Base-by-base conservation (phyloP, 495 filamentous ascomycete genomes). In the Xylaria acuta region DNA sequence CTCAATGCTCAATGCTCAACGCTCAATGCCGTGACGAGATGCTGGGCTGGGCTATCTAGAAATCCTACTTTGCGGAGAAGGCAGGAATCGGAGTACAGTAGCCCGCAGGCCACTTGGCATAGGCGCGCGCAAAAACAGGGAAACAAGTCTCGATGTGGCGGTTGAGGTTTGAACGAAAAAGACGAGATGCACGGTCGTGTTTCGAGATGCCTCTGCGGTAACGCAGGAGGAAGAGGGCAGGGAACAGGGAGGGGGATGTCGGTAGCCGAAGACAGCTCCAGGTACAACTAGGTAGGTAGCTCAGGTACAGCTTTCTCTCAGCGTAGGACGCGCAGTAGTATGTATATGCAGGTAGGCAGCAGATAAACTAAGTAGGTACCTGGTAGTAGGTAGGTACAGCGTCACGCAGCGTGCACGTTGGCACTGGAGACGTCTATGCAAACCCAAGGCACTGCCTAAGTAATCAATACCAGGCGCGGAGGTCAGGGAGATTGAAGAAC, bases 101-200 rank as follows among this genome's bases (percentile, higher is more conserved):
- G 41, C 45, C 43, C 9, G 32, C 45, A 38, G 45, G 8, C 64
- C 18, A 30, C 64, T 36, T 67, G 34, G 65, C 16, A 67, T 67
- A 67, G 47, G 49, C 65, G 65, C 65, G 65, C 65, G 65, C 65
- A 67, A 67, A 36, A 45, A 32, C 32, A 40, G 43, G 34, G 30
- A 53, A 30, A 30, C 56, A 18, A 53, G 20, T 25, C 11, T 71
- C 69, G 69, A 64, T 71, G 1, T 3, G 59, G 59, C 69, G 45
- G 53, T 22, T 49, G 38, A 14, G 32, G 27, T 12, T 49, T 22
- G 20, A 9, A 12, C 30, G 20, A 22, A 70, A 34, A 25, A 64
- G 36, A 64, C 36, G 0, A 47, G 45, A 45, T 63, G 22, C 65
- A 58, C 65, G 18, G 36, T 49, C 43, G 25, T 34, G 66, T 62